These are phyloP conservation scores for Lentinula boryana DNA, from an alignment of 768 basidiomycete genomes.

Conservation along the genomic window DNA sequence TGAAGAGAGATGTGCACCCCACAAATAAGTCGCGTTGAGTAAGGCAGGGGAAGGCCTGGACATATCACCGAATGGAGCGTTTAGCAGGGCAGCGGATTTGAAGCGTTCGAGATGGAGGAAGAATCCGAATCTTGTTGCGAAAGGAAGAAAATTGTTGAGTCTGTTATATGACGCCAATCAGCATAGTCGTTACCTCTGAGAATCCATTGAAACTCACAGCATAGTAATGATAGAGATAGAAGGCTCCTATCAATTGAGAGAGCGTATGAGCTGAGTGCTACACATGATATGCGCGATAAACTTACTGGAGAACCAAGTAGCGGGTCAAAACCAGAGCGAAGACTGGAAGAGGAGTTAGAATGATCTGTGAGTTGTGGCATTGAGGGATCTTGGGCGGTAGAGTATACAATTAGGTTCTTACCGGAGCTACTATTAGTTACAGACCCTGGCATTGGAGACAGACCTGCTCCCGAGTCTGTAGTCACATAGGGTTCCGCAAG, in stretches of 20 bases:
- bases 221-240: not conserved
- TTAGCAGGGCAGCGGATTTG: constrained; percentile 24
- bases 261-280: not conserved
- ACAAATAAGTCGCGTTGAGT: constrained; percentile 20
- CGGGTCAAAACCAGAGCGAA: not conserved
- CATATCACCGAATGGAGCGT: constrained; percentile 21
- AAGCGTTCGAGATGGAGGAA: constrained; percentile 35
- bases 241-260: not conserved
- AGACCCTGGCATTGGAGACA: not conserved
- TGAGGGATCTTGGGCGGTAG: not conserved
- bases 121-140: constrained; percentile 33
- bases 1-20: constrained; percentile 21
- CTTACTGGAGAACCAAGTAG: constrained; percentile 1
- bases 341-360: not conserved
- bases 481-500: not conserved
- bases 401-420: not conserved
- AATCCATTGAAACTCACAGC: not conserved
- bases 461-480: not conserved
- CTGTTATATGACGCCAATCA: constrained; percentile 13
- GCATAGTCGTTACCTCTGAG: not conserved
- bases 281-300: not conserved
- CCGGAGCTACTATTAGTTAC: not conserved
- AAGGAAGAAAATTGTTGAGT: constrained; percentile 28
- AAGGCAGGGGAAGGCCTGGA: constrained; percentile 19
- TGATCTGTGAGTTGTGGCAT: not conserved